These are phyloP conservation scores for Beauveria bassiana DNA, from an alignment of 2,329 filamentous ascomycete genomes.

Conservation along the genomic window DNA sequence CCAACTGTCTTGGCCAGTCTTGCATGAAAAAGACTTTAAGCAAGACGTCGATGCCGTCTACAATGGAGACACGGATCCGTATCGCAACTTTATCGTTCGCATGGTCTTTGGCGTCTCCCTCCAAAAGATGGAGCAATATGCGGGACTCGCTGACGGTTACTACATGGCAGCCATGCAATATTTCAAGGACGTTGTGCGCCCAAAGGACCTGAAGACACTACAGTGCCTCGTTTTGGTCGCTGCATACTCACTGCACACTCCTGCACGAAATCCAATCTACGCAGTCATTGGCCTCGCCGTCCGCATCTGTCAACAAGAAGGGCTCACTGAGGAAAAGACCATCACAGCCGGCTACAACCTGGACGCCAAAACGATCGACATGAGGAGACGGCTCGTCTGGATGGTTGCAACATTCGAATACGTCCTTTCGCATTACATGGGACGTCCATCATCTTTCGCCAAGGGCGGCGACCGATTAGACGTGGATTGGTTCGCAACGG, in stretches of 20 bases:
- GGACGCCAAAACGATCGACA: constrained; percentile 73
- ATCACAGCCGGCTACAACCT: constrained; percentile 58
- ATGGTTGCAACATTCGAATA: constrained; percentile 82
- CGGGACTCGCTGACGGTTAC: constrained; percentile 90
- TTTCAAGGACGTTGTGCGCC: constrained; percentile 72
- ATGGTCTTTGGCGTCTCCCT: constrained; percentile 94
- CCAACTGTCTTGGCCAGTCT: constrained; percentile 76
- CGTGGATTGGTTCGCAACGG: constrained; percentile 74
- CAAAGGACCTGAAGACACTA: constrained; percentile 84
- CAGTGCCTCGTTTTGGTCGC: constrained; percentile 84
- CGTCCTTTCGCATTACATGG: constrained; percentile 79
- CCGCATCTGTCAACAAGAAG: constrained; percentile 81
- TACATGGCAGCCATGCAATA: constrained; percentile 83
- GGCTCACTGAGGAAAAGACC: constrained; percentile 81
- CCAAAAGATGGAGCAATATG: constrained; percentile 87
- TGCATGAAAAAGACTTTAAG: constrained; percentile 76
- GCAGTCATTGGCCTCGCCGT: constrained; percentile 86
- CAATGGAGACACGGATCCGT: constrained; percentile 64
- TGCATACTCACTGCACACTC: constrained; percentile 86
- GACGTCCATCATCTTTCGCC: constrained; percentile 77
- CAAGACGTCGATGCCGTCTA: constrained; percentile 76
- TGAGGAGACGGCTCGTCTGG: constrained; percentile 85
- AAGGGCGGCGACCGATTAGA: constrained; percentile 76
- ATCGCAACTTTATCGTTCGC: constrained; percentile 79
- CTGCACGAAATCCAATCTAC: constrained; percentile 85